Base-by-base conservation (phyloP, 306 rosid species). In the Acmispon strigosus region DNA sequence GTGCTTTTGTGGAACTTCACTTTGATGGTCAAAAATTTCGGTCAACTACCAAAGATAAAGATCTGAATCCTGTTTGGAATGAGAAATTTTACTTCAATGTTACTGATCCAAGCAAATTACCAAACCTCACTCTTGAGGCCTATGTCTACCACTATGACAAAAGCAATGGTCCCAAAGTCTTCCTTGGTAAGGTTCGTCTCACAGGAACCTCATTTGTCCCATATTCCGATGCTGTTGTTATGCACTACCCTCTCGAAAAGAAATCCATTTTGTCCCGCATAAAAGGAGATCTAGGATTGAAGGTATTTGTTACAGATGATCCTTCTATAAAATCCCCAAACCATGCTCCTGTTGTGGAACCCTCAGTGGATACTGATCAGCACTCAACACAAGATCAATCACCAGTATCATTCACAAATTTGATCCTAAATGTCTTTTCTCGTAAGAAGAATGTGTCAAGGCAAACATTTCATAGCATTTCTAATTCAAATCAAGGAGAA, bases 221-320 rank as follows among this genome's bases (percentile, higher is more conserved):
- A 3, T 66, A 79, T 60, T 71, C 96, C 39, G 99, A 94, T 75
- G 96, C 99, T 68, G 86, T 82, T 66, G 89, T 87, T 70, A 61
- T 89, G 72, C 92, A 90, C 79, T 94, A 94, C 76, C 99, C 99
- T 72, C 72, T 94, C 62, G 97, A 94, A 62, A 94, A 85, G 70
- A 84, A 72, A 67, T 20, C 29, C 14, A 2, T 88, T 16, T 79
- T 89, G 2, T 94, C 97, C 0, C 84, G 90, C 1, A 57, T 87
- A 34, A 94, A 83, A 52, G 97, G 99, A 45, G 99, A 94, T 81
- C 95, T 94, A 59, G 99, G 99, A 47, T 82, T 94, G 74, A 91
- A 89, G 86, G 99, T 94, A 29, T 94, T 83, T 82, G 88, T 91
- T 18, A 91, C 96, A 0, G 92, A 89, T 72, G 96, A 94, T 53